Evolutionary conservation across 345 rosid species (phyloP), one percentile per base, ranked within the genome.

Genomic region (Microthlaspi erraticum): DNA sequence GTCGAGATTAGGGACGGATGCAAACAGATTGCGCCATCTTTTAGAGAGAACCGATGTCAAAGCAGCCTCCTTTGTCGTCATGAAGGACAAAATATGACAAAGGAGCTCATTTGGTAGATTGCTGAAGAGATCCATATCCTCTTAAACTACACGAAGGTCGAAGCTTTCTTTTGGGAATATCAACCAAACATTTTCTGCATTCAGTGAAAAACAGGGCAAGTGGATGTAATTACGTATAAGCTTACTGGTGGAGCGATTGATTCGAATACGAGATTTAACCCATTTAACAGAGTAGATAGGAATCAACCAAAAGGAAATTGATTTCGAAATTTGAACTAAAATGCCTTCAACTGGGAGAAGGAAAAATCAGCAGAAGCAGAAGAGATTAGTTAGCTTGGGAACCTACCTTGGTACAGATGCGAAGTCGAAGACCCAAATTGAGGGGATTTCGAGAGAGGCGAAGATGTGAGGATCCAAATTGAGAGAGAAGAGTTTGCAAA

Each of bases 1-100:
- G 1, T 56, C 20, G 4, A 56, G 41, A 33, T 16, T 16, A 34
- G 23, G 42, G 12, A 56, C 61, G 18, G 10, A 17, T 0, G 42
- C 61, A 17, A 33, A 14, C 43, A 56, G 43, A 56, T 34, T 34
- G 7, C 42, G 61, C 61, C 61, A 56, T 6, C 29, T 56, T 8
- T 56, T 56, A 2, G 61, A 9, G 26, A 56, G 61, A 53, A 53
- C 18, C 37, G 38, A 26, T 26, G 37, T 53, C 9, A 14, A 53
- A 29, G 37, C 58, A 53, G 61, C 18, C 18, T 52, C 17, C 58
- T 52, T 52, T 29, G 58, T 52, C 5, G 37, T 12, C 13, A 52
- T 18, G 26, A 56, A 36, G 8, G 61, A 54, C 20, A 54, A 54
- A 2, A 54, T 8, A 31, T 54, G 38, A 54, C 39, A n/a, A 33